Base-by-base conservation (phyloP, 2,329 filamentous ascomycete genomes). In the Xylariales sp. region DNA sequence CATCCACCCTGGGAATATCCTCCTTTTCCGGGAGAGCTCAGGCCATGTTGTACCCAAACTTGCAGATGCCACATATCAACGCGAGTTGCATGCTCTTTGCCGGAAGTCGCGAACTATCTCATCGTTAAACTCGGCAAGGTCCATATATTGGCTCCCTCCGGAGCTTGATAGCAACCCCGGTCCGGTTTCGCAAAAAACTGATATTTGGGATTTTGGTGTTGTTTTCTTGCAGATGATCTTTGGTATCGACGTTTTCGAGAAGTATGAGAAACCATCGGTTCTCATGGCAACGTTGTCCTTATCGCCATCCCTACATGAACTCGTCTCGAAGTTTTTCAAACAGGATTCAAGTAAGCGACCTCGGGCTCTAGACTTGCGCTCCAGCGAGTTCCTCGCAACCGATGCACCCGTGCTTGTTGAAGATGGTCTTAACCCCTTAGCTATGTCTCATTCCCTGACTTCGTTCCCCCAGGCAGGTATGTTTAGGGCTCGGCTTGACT, bases 191-290 rank as follows among this genome's bases (percentile, higher is more conserved):
- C 76, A 76, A 52, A 95, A 95, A 59, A 88, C 88, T 0, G 93
- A 97, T 57, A 78, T 97, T 7, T 98, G 93, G 93, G 87, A 96
- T 48, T 81, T 98, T 52, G 93, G 93, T 5, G 79, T 96, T 20
- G 77, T 96, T 5, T 86, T 96, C 50, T 62, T 95, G 27, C 91
- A 98, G 58, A 96, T 97, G 88, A 76, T 93, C 4, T 91, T 96
- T 57, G 93, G 93, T 3, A 70, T 88, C 23, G 80, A 88, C 47
- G 77, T 88, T 6, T 70, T 85, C 14, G 74, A 83, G 42, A 85
- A 82, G 41, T 91, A 93, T 59, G 81, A 82, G 13, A 94, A 88
- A 1, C 90, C 91, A 2, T 78, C 76, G 40, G 78, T 80, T 29
- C 63, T 95, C 36, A 81, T 88, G 56, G 80, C 83, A 11, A 79